Percentiles rank a stretch among this genome's conserved stretches.
Conservation (phyloP, 192 early-diverging fungal genomes). For the Rhizophagus prolifer region DNA sequence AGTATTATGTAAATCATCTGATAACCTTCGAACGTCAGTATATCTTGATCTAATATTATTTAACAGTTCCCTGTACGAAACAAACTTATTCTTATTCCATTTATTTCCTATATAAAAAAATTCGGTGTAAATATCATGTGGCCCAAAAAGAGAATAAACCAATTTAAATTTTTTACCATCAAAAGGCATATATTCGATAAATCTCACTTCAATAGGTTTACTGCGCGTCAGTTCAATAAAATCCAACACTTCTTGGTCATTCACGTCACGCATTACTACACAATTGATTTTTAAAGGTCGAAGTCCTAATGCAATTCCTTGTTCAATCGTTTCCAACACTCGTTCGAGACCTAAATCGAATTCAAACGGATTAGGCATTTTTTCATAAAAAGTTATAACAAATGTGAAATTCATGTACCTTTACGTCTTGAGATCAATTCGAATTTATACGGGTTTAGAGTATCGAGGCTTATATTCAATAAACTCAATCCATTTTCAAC, state of each 20-base stretch:
- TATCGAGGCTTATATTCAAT: conserved; percentile 92
- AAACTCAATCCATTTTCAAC: conserved; percentile 76
- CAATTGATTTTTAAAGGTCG: conserved; percentile 86
- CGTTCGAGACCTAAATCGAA: conserved; percentile 57
- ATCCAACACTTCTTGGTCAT: conserved; percentile 77
- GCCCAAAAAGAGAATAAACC: neutral
- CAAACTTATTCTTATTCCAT: conserved; percentile 83
- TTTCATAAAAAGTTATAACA: neutral
- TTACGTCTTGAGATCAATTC: conserved; percentile 85
- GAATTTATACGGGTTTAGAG: conserved; percentile 83
- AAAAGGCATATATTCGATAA: conserved; percentile 99
- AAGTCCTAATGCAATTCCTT: conserved; percentile 64
- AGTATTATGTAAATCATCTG: conserved; percentile 84
- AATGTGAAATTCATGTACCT: conserved; percentile 44
- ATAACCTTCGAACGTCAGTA: conserved; percentile 59
- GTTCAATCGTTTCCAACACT: conserved; percentile 76
- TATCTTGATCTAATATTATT: conserved; percentile 54
- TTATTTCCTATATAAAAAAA: conserved; percentile 61
- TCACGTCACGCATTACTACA: conserved; percentile 88
- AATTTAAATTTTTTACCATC: conserved; percentile 61
- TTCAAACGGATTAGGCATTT: neutral
- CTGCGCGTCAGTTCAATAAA: conserved; percentile 87
- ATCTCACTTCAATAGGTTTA: conserved; percentile 74
- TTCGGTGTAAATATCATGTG: neutral
- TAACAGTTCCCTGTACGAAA: conserved; percentile 81